These are phyloP conservation scores for Axilococcus clingmanii DNA, from an alignment of 139 green algal genomes.

Conservation along the genomic window DNA sequence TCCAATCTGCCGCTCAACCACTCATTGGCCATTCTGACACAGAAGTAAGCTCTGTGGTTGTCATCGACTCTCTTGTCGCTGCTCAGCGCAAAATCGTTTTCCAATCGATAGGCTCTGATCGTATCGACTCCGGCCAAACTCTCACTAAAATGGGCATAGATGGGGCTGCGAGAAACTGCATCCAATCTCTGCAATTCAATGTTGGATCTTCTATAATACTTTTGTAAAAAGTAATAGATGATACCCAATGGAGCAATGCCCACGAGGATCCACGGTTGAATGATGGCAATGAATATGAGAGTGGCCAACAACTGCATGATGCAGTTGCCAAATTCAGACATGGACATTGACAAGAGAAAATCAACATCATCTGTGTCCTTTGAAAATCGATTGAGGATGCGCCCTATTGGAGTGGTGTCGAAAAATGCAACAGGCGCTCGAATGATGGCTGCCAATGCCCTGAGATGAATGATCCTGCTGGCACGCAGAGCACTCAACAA, in stretches of 20 bases:
- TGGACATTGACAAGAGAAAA: slow-evolving; percentile 48
- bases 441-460: slow-evolving; percentile 17
- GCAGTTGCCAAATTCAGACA: slow-evolving; percentile 49
- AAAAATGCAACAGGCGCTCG: slow-evolving; percentile 77
- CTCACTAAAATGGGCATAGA: slow-evolving; percentile 71
- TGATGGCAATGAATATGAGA: slow-evolving; percentile 56
- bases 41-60: slow-evolving; percentile 66
- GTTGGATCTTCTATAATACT: slow-evolving; percentile 53
- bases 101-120: slow-evolving; percentile 61
- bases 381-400: slow-evolving; percentile 86
- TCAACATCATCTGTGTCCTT: slow-evolving; percentile 81
- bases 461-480: slow-evolving; percentile 21
- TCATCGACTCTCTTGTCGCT: slow-evolving; percentile 44
- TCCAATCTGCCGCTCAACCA: slow-evolving; percentile 86
- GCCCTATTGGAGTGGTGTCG: slow-evolving; percentile 82
- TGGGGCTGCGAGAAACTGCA: slow-evolving; percentile 67
- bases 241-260: slow-evolving; percentile 51
- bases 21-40: slow-evolving; percentile 50
- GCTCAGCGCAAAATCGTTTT: slow-evolving; percentile 40
- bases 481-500: slow-evolving; percentile 27
- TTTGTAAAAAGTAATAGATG: slow-evolving; percentile 66
- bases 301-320: slow-evolving; percentile 47
- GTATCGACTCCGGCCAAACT: slow-evolving; percentile 48
- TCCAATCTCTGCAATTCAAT: slow-evolving; percentile 91
- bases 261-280: slow-evolving; percentile 34